phyloP scores from a whole-genome alignment of 257 asterid species.

The Henckelia pumila region DNA sequence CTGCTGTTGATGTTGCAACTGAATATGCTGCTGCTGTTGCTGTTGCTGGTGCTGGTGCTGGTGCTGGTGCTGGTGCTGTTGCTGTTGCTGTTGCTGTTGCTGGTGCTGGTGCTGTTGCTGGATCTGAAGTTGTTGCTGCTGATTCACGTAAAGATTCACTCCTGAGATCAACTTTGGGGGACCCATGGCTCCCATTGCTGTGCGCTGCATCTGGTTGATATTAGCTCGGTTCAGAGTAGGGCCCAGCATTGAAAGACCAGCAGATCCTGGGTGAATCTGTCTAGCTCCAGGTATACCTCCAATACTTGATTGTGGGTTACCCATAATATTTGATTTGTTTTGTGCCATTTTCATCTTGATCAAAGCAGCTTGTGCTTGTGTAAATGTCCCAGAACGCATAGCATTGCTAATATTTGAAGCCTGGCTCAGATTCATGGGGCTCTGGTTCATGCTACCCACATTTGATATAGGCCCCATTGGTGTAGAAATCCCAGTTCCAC shows the following conservation, averaged over 20 bases:
- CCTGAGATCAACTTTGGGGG: constrained; percentile 79
- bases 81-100: constrained; percentile 36
- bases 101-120: constrained; percentile 33
- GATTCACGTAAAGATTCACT: constrained; percentile 62
- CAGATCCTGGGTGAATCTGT: constrained; percentile 65
- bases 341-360: constrained; percentile 56
- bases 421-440: constrained; percentile 50
- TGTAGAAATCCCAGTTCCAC: constrained; percentile 67
- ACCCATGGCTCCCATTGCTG: constrained; percentile 76
- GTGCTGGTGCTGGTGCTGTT: constrained; percentile 42
- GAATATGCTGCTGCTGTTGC: constrained; percentile 38
- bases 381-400: constrained; percentile 47
- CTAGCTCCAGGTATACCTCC: constrained; percentile 66
- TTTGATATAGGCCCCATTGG: constrained; percentile 64
- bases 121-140: constrained; percentile 52
- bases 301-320: constrained; percentile 47
- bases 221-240: constrained; percentile 60
- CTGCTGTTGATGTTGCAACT: constrained; percentile 30
- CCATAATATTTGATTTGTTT: constrained; percentile 50
- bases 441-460: constrained; percentile 65
- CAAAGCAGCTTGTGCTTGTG: constrained; percentile 45
- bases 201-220: constrained; percentile 66
- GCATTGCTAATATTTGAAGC: constrained; percentile 57
- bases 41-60: constrained; percentile 32
- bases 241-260: constrained; percentile 64